Percentiles rank a stretch among this genome's conserved stretches.
Evolutionary conservation across 345 rosid species (phyloP).

Genomic region (Erucastrum elatum): DNA sequence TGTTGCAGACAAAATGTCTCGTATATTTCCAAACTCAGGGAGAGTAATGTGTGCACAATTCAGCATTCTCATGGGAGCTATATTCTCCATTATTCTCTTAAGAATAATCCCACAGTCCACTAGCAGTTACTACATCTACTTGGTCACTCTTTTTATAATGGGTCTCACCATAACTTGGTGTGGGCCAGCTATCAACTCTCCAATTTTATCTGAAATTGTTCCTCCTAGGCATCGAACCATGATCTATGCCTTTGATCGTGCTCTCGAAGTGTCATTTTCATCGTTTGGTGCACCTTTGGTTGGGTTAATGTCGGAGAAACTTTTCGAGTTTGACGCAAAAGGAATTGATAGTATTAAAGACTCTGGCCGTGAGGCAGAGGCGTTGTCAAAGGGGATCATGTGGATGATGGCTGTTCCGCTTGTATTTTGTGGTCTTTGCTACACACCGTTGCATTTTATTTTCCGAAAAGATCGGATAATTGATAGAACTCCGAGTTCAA

Average conservation of each 20-base stretch:
- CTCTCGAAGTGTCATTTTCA: conserved; percentile 78
- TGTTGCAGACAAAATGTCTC: conserved; percentile 66
- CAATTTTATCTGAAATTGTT: conserved; percentile 86
- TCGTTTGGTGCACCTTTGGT: conserved; percentile 93
- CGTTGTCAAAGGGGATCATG: conserved; percentile 74
- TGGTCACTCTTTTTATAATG: conserved; percentile 68
- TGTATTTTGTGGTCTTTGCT: conserved; percentile 73
- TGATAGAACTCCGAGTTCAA: conserved; percentile 42
- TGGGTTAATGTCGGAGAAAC: conserved; percentile 76
- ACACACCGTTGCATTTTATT: conserved; percentile 64
- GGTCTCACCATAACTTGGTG: conserved; percentile 85
- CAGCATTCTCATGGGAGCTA: conserved; percentile 84
- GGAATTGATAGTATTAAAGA: conserved; percentile 51
- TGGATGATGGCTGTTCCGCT: conserved; percentile 83
- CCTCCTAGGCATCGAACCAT: conserved; percentile 81
- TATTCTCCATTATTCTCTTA: conserved; percentile 73
- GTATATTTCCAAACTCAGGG: conserved; percentile 61
- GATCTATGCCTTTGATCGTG: conserved; percentile 91
- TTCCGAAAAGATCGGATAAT: conserved; percentile 64
- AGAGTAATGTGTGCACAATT: conserved; percentile 90
- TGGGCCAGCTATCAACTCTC: conserved; percentile 74
- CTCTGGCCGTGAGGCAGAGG: conserved; percentile 60
- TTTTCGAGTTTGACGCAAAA: conserved; percentile 68
- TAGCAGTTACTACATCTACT: conserved; percentile 56
- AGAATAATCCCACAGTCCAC: conserved; percentile 66